These are phyloP conservation scores for Schizothecium vesticola DNA, from an alignment of 495 filamentous ascomycete species.

Conservation along the genomic window DNA sequence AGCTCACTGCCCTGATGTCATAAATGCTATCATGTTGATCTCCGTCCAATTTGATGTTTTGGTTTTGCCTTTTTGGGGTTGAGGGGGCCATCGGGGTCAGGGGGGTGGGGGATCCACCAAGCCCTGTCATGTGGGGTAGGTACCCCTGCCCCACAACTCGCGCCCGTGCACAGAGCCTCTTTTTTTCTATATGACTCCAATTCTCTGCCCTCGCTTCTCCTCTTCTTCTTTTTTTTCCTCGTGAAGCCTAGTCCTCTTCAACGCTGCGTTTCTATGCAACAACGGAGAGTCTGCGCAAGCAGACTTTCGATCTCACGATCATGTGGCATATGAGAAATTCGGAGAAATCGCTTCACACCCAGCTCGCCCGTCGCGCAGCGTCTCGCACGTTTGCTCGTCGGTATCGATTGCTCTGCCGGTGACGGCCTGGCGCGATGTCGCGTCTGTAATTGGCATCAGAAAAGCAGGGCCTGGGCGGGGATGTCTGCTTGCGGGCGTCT, in stretches of 20 bases:
- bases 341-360: conserved; percentile 62
- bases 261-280: conserved; percentile 99
- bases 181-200: conserved; percentile 1
- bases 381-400: conserved; percentile 1
- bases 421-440: conserved; percentile 18
- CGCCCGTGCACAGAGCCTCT: conserved; percentile 15
- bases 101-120: neutral
- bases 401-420: conserved; percentile 29
- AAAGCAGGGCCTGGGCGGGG: conserved; percentile 17
- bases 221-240: conserved; percentile 40
- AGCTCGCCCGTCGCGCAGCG: conserved; percentile 24
- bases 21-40: neutral
- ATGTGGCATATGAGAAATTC: conserved; percentile 98
- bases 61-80: neutral
- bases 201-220: conserved; percentile 17
- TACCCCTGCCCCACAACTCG: neutral
- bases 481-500: neutral
- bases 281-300: conserved; percentile 56
- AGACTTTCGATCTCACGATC: conserved; percentile 27
- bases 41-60: neutral
- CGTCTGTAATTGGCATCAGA: conserved; percentile 25
- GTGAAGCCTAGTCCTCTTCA: conserved; percentile 86
- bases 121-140: neutral
- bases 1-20: neutral
- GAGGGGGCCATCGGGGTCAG: neutral